Base-by-base conservation (phyloP, 139 green algal genomes). In the Deuterostichococcus epilithicus region DNA sequence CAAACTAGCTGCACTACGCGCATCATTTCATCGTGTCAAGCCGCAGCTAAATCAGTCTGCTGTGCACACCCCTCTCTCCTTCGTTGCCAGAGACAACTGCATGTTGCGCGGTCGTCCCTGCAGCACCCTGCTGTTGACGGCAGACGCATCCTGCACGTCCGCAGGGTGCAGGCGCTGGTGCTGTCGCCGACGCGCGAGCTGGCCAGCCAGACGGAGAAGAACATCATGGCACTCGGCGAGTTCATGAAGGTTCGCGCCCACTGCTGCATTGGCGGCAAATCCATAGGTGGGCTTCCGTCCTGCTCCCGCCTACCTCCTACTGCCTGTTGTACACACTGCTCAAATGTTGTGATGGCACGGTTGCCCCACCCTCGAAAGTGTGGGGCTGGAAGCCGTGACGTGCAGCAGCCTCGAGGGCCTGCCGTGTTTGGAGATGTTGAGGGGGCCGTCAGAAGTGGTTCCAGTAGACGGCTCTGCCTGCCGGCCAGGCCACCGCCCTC, bases 131-230 rank as follows among this genome's bases (percentile, higher is more conserved):
- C 23, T 70, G 65, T 30, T 2, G 25, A 70, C 35, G 28, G 1
- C 5, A 35, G 65, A 70, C n/a, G 4, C 65, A 70, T 32, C 25
- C 47, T 58, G 2, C 4, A 66, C 2, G 5, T 25, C 42, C 80
- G 78, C 81, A 86, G 81, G 76, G 58, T 59, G 13, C 88, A 95
- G 81, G 84, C 84, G 80, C 87, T 99, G 20, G 90, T 99, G 18
- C 82, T 99, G 68, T 99, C 96, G 0, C 96, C 96, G 8, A 99
- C 96, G 32, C 84, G 96, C 22, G 96, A 99, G 89, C 89, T 99
- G 78, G 96, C 96, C 26, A 85, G 80, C 32, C 96, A 99, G 85
- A 99, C 96, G 15, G 90, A 97, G 80, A 97, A 97, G 75, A 92
- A 93, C 35, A 92, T 98, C 42, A 67, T 94, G 78, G 92, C 92